These are phyloP conservation scores for Laetiporus sulphureus DNA, from an alignment of 1,284 basidiomycete genomes.

Conservation along the genomic window DNA sequence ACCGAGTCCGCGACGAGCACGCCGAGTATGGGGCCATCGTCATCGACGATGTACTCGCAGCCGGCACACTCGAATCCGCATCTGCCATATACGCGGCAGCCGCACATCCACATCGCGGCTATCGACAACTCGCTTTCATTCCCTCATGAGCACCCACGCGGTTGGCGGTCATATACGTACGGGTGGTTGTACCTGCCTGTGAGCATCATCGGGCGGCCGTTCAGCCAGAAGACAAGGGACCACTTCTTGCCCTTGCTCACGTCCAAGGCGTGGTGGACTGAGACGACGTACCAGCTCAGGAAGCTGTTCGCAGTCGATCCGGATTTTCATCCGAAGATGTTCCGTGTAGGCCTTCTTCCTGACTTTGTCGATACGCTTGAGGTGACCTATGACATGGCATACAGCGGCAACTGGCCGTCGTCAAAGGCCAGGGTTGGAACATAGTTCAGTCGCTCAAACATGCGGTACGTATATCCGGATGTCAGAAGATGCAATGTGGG, in stretches of 20 bases:
- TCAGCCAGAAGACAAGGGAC: constrained; percentile 74
- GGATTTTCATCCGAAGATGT: constrained; percentile 85
- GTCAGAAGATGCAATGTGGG: no score
- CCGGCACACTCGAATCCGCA: constrained; percentile 18
- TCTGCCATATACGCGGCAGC: constrained; percentile 28
- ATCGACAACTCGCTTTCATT: constrained; percentile 94
- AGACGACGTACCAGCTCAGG: constrained; percentile 73
- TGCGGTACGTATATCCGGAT: constrained; percentile 43
- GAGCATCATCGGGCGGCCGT: constrained; percentile 78
- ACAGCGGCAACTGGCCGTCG: constrained; percentile 80
- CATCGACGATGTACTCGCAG: constrained; percentile 13
- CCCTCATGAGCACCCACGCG: constrained; percentile 83
- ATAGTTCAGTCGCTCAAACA: constrained; percentile 79
- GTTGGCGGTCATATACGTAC: constrained; percentile 88
- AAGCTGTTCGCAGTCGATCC: constrained; percentile 77
- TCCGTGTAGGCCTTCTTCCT: constrained; percentile 45
- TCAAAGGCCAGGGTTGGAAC: constrained; percentile 91
- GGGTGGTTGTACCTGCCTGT: constrained; percentile 90
- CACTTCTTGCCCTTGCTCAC: constrained; percentile 81
- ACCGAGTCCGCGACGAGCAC: constrained; percentile 36
- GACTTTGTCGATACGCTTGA: neutral
- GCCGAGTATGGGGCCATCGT: constrained; percentile 24
- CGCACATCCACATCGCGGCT: constrained; percentile 75
- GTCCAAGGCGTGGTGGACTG: constrained; percentile 85
- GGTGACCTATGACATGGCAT: neutral